A percentile compares a stretch with the other conserved stretches of the same genome.
These are phyloP conservation scores for Blastomyces percursus DNA, from an alignment of 2,329 filamentous ascomycete genomes.

Conservation along the genomic window DNA sequence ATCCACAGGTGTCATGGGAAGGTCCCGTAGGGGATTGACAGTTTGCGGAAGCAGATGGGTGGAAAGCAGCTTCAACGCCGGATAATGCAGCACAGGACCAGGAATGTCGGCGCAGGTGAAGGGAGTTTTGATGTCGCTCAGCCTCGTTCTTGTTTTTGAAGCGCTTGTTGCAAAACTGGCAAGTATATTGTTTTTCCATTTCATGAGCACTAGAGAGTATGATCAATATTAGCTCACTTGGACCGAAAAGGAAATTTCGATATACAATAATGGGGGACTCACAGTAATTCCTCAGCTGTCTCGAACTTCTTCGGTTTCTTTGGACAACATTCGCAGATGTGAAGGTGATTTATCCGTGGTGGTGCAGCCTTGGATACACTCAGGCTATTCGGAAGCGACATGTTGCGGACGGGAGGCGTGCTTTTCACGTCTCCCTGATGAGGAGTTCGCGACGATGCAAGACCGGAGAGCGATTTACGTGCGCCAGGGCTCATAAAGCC, in stretches of 20 bases:
- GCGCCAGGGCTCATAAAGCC: slow-evolving; percentile 39
- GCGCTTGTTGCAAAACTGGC: slow-evolving; percentile 80
- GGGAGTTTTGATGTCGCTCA: slow-evolving; percentile 88
- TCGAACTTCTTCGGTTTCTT: slow-evolving; percentile 97
- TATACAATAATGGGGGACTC: slow-evolving; percentile 30
- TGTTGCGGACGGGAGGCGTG: slow-evolving; percentile 35
- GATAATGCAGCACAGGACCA: slow-evolving; percentile 89
- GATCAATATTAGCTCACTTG: background rate
- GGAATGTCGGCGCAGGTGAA: slow-evolving; percentile 83
- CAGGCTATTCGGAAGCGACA: slow-evolving; percentile 32
- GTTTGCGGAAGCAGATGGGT: slow-evolving; percentile 53
- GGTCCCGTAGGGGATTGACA: slow-evolving; percentile 27
- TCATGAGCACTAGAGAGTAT: slow-evolving; percentile 58
- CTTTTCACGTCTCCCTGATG: slow-evolving; percentile 30
- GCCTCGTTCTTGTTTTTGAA: slow-evolving; percentile 99
- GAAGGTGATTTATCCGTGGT: slow-evolving; percentile 46
- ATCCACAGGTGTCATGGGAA: slow-evolving; percentile 68
- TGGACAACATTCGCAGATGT: slow-evolving; percentile 86
- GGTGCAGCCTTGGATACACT: slow-evolving; percentile 25
- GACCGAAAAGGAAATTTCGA: no score
- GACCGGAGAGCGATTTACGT: slow-evolving; percentile 32
- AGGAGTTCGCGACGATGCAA: slow-evolving; percentile 26
- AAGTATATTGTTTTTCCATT: slow-evolving; percentile 93
- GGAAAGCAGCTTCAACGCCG: slow-evolving; percentile 71
- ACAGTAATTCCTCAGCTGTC: slow-evolving; percentile 72